phyloP scores from a whole-genome alignment of 78 protist genomes.

The Tieghemostelium lacteum region DNA sequence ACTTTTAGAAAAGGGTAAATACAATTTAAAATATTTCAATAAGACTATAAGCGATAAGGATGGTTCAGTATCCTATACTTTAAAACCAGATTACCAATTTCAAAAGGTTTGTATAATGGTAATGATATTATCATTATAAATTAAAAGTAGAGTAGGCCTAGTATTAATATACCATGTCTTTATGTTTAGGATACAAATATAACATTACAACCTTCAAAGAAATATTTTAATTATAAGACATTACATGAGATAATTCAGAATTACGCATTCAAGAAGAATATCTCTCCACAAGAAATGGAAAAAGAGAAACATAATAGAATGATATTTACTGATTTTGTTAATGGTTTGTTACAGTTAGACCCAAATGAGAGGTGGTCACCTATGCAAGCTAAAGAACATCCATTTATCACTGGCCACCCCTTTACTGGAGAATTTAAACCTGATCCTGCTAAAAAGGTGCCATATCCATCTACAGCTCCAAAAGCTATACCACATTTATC shows the following conservation, averaged over 20 bases:
- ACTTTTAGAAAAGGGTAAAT: slow-evolving; percentile 60
- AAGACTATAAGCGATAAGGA: neutral
- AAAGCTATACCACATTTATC: slow-evolving; percentile 2
- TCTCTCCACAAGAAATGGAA: slow-evolving; percentile 40
- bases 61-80: slow-evolving; percentile 9
- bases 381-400: slow-evolving; percentile 82
- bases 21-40: slow-evolving; percentile 43
- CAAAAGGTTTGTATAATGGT: slow-evolving; percentile 13
- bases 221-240: slow-evolving; percentile 75
- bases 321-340: slow-evolving; percentile 74
- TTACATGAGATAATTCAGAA: slow-evolving; percentile 79
- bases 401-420: slow-evolving; percentile 84
- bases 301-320: slow-evolving; percentile 76
- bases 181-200: slow-evolving; percentile 37
- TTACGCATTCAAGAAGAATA: slow-evolving; percentile 37
- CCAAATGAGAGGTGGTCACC: slow-evolving; percentile 88
- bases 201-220: slow-evolving; percentile 52
- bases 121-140: neutral
- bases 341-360: slow-evolving; percentile 76
- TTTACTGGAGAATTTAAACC: slow-evolving; percentile 67
- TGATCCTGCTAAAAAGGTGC: slow-evolving; percentile 38
- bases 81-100: slow-evolving; percentile 73
- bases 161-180: no score
- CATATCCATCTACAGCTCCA: neutral
- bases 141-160: no score